Evolutionary conservation across 305 asterid genomes (phyloP), one percentile per base, ranked within the genome.

Genomic region (Andrographis paniculata): DNA sequence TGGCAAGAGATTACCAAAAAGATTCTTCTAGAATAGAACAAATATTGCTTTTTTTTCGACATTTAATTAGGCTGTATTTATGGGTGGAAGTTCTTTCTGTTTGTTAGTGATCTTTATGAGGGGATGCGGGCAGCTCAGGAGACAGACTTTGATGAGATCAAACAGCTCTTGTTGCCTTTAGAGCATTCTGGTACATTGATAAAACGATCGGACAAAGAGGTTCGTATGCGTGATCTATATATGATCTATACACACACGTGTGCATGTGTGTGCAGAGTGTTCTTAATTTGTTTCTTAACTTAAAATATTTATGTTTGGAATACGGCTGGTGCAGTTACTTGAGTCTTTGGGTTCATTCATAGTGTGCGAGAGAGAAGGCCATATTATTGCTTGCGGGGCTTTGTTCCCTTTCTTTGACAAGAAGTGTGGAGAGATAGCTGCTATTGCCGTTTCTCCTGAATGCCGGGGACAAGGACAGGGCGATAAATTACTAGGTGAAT

Each of bases 381-480:
- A 91, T 40, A 55, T 91, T 28, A 84, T 81, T 54, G 99, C 95
- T 14, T 79, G 96, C 61, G 77, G 87, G 5, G 96, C 96, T 65
- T 77, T 91, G 49, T 79, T 83, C 63, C 93, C 95, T 18, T 84
- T 62, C 67, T 63, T 60, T 20, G 66, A 75, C 44, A 94, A 80
- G 4, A 83, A 81, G 58, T 81, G 99, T 44, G 96, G 94, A 48
- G 96, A 87, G 75, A 87, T 91, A 54, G 96, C 99, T 69, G 93
- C 95, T 45, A 79, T 87, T 63, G 96, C 94, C 56, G 99, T 91
- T 67, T 87, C 94, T 64, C 93, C 95, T 19, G 99, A 87, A 38
- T 87, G 99, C 42, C 96, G 99, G 22, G 95, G 95, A 31, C 91
- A 81, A 64, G 99, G 99, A 47, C 99, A 83, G 46, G 99, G 99